Evolutionary conservation across 306 rosid species (phyloP), one percentile per base, ranked within the genome.

Genomic region (Prunus campanulata): DNA sequence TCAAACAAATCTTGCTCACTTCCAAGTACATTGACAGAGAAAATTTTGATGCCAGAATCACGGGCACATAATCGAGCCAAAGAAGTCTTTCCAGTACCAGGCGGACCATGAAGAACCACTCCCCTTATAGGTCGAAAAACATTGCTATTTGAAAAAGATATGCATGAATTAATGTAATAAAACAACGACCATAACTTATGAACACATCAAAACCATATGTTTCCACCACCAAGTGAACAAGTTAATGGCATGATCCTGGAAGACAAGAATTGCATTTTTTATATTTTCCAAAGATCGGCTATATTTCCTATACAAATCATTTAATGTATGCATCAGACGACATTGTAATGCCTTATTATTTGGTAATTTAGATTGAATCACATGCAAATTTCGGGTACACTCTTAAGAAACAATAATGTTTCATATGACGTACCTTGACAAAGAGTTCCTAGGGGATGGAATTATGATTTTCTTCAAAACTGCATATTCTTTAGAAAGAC

Each of bases 41-140:
- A 94, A 72, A 92, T 57, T 8, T 81, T 90, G 82, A 94, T 85
- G 74, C 95, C 96, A 65, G 82, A 91, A 77, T 94, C 93, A 81
- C 20, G 86, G 71, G 88, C 90, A 83, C 96, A 94, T 71, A 89
- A 64, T 42, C 49, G 87, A 83, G 90, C 98, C 83, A 94, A 76
- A 44, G 93, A 86, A 82, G 98, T 89, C 85, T 94, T 94, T 82
- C 98, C 98, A 11, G 96, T 94, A 80, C 98, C 98, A 77, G 98
- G 90, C 32, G 98, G 95, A 39, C 98, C 97, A 74, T 89, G 97
- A 74, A 94, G 96, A 86, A 94, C 93, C 77, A 90, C 93, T 70
- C 97, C 97, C 85, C 90, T 92, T 22, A 90, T 89, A 74, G 86
- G 78, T 84, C 88, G 91, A 83, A 89, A 80, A 83, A 91, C 96